Evolutionary conservation across 805 yeast genomes (phyloP), one percentile per base, ranked within the genome.

Genomic region (Pichia pseudocactophila): DNA sequence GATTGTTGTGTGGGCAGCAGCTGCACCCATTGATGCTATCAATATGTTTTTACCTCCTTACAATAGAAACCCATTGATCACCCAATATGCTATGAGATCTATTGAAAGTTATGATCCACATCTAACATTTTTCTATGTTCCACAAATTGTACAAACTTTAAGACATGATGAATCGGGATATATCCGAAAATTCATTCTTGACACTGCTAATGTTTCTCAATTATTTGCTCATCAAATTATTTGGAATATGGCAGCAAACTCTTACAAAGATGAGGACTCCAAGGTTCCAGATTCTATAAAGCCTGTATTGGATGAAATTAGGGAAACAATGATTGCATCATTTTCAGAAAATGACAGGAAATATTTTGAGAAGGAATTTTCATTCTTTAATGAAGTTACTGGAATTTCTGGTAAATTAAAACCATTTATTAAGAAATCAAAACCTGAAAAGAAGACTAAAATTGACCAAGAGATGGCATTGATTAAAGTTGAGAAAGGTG

Each of bases 171-270:
- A 63, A 10, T 67, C 75, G 36, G 97, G 97, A 1, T 89, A 87
- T 53, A 94, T 90, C 36, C 87, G 85, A 52, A 73, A 87, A 52
- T 86, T 84, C 57, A 88, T 92, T 49, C 65, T 90, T 43, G 97
- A 92, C 59, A 86, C 97, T 1, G 97, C 95, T 2, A 80, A 82
- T 56, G 85, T 88, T 12, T 81, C 92, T 22, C 94, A 85, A 51
- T 68, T 90, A 48, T 92, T 92, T 69, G 89, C 97, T 0, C 99
- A 92, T 62, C 99, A 92, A 63, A 89, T 92, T 50, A 87, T 92
- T 42, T 92, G 99, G 99, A 92, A 92, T 56, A 87, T 92, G 84
- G 64, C 82, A 55, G 97, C 99, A 1, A 92, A 94, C 57, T 77
- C 88, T 48, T 92, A 75, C 62, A 82, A 81, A 52, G 97, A 85